phyloP scores from a whole-genome alignment of 1,139 yeast genomes.

The Pichia sp. region DNA sequence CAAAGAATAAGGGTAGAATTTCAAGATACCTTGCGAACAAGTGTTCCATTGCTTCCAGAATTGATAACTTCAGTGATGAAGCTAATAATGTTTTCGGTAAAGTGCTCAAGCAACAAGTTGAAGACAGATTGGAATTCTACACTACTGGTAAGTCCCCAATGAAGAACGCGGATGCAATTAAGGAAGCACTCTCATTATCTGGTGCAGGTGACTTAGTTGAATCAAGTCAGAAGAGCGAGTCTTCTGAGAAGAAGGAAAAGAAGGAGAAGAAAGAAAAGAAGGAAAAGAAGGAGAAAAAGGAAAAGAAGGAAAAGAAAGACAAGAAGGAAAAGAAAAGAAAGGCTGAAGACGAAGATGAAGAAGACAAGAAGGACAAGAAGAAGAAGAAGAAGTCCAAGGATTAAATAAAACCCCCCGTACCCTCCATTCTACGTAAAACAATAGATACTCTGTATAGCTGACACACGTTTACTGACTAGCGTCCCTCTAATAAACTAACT shows the following conservation, averaged over 20 bases:
- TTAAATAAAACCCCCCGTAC: constrained; percentile 2
- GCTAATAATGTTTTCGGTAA: constrained; percentile 84
- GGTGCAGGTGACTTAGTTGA: constrained; percentile 40
- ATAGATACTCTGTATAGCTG: constrained; percentile 19
- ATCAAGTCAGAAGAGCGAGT: constrained; percentile 50
- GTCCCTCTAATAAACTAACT: too few relatives aligned
- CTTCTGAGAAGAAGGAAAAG: constrained; percentile 39
- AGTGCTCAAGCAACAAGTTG: constrained; percentile 91
- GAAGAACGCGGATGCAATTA: constrained; percentile 92
- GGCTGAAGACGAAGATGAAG: constrained; percentile 39
- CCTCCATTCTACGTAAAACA: background rate
- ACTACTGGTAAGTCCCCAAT: constrained; percentile 96
- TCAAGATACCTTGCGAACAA: constrained; percentile 98
- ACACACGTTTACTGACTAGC: too few relatives aligned
- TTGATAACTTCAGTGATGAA: constrained; percentile 89
- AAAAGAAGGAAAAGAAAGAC: constrained; percentile 43
- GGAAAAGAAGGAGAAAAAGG: constrained; percentile 37
- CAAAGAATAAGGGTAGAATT: constrained; percentile 98
- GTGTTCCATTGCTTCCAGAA: constrained; percentile 98
- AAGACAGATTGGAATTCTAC: constrained; percentile 92
- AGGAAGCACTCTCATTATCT: constrained; percentile 73
- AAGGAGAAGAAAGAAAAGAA: constrained; percentile 42
- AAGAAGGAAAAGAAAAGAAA: constrained; percentile 33
- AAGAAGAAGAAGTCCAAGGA: constrained; percentile 27
- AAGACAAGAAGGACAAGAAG: constrained; percentile 44